Evolutionary conservation across 805 yeast genomes (phyloP), one percentile per base, ranked within the genome.

Genomic region (Yarrowia bubula): DNA sequence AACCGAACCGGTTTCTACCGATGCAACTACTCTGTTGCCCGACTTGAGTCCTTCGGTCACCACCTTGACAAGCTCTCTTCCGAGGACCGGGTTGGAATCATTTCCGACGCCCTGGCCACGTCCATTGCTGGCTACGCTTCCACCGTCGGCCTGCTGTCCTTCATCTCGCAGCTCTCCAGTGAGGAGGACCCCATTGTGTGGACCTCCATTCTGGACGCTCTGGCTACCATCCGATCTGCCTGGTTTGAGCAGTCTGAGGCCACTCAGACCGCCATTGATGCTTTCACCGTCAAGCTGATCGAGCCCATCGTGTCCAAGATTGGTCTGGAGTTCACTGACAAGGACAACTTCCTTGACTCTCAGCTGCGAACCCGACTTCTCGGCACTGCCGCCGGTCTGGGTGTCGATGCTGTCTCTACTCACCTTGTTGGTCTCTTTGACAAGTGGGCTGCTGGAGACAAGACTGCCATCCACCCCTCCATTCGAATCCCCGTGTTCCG

Each of bases 81-180:
- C 62, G 89, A 87, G 73, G 96, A 89, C 75, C 84, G 90, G 75
- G 85, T 87, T 65, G 93, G 92, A 47, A 80, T 88, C 70, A 88
- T 89, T 55, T 88, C 92, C n/a, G 96, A 89, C 76, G 89, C 89
- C 17, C 84, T 83, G 62, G 83, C 90, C 8, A 80, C 88, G 69
- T 84, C 93, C 5, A 77, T 86, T 32, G 85, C 93, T 17, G 95
- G 95, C 35, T 82, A 83, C 70, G 83, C 87, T 65, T 78, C 86
- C 31, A 84, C 92, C 38, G 78, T 84, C 4, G 85, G 81, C 68
- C 77, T 85, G 64, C 79, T 85, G 67, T 75, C 77, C 66, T 78
- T 85, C 70, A 77, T 83, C 51, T 73, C 78, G 50, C 74, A 77
- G 31, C 83, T 88, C 86, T 76, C 79, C 60, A 68, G 72, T 38